Evolutionary conservation across 257 asterid genomes (phyloP).

Genomic region (Plantago ovata): DNA sequence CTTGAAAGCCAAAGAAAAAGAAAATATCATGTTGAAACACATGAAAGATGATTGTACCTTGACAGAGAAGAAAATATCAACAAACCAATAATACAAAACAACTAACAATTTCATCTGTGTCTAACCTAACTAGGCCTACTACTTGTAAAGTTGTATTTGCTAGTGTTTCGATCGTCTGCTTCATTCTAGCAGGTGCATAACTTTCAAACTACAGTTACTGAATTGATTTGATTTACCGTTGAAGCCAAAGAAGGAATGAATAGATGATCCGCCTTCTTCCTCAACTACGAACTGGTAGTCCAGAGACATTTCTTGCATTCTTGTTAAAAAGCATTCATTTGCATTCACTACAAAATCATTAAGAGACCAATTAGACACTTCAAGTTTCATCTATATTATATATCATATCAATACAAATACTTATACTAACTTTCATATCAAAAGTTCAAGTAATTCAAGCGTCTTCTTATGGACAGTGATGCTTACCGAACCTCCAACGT

Average conservation of each 20-base stretch:
- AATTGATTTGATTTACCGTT: slow-evolving; percentile 32
- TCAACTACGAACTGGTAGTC: slow-evolving; percentile 67
- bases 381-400: too few relatives aligned
- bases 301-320: slow-evolving; percentile 67
- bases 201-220: not conserved
- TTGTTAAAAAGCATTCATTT: slow-evolving; percentile 65
- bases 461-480: not conserved
- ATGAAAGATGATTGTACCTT: too few relatives aligned
- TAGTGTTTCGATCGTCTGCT: too few relatives aligned
- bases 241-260: slow-evolving; percentile 58
- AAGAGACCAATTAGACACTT: too few relatives aligned
- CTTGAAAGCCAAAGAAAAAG: not conserved
- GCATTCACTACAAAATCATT: slow-evolving; percentile 42
- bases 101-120: too few relatives aligned
- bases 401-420: too few relatives aligned
- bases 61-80: too few relatives aligned
- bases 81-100: too few relatives aligned
- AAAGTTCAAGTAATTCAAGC: not conserved
- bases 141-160: too few relatives aligned
- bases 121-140: too few relatives aligned
- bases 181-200: not conserved
- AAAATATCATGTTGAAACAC: too few relatives aligned
- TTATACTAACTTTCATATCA: not conserved
- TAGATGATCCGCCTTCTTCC: slow-evolving; percentile 68
- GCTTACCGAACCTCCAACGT: slow-evolving; percentile 39